These are phyloP conservation scores for Penicillium manginii DNA, from an alignment of 495 filamentous ascomycete genomes.

Conservation along the genomic window DNA sequence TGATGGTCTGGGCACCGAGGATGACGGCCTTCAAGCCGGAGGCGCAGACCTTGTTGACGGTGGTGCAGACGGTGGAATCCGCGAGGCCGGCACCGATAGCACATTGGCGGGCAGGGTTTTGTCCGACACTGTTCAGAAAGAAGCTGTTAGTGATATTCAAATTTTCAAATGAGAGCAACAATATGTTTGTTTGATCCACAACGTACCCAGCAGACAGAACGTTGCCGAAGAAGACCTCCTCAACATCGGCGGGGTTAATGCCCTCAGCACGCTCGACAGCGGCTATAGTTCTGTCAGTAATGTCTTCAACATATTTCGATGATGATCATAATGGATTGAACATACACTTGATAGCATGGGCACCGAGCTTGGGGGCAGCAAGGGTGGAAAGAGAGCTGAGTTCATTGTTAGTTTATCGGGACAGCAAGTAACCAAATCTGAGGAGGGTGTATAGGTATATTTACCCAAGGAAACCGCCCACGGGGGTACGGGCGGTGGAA, in stretches of 20 bases:
- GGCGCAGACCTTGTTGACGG: conserved; percentile 98
- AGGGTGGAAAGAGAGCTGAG: conserved; percentile 83
- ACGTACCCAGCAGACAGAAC: conserved; percentile 91
- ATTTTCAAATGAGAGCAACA: background rate
- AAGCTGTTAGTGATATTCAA: conserved; percentile 14
- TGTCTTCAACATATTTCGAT: conserved; percentile 7
- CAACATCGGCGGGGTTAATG: conserved; percentile 81
- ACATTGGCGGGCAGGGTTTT: conserved; percentile 94
- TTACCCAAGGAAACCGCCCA: conserved; percentile 92
- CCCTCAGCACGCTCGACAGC: conserved; percentile 83
- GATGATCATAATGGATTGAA: background rate
- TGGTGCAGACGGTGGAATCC: conserved; percentile 80
- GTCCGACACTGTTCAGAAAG: conserved; percentile 70
- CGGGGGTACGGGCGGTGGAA: conserved; percentile 84
- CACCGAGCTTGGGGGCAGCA: conserved; percentile 82
- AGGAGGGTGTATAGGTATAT: conserved; percentile 15
- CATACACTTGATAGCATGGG: conserved; percentile 89
- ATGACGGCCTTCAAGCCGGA: conserved; percentile 93
- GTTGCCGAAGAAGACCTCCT: conserved; percentile 98
- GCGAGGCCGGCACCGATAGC: conserved; percentile 84
- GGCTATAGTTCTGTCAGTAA: conserved; percentile 52
- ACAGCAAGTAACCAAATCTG: no score
- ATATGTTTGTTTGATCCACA: conserved; percentile 3
- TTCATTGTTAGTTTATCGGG: background rate
- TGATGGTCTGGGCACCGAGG: conserved; percentile 93